These are phyloP conservation scores for Russula earlei DNA, from an alignment of 768 basidiomycete genomes.

Conservation along the genomic window DNA sequence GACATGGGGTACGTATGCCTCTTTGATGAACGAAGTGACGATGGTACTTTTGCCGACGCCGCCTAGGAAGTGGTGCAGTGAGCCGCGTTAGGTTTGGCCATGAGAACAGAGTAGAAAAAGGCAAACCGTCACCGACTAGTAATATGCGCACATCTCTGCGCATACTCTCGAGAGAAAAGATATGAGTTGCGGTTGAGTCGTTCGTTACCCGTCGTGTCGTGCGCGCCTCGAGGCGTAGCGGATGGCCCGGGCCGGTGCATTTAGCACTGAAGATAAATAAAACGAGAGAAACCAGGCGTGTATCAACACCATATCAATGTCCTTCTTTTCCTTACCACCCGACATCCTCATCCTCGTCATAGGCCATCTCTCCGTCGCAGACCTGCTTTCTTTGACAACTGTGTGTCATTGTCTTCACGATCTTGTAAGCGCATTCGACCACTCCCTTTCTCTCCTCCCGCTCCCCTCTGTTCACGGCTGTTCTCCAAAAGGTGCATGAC, in stretches of 20 bases:
- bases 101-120: not conserved
- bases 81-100: not conserved
- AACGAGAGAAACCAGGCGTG: no score
- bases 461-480: not conserved
- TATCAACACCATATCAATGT: not conserved
- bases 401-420: conserved; percentile 5
- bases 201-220: no score
- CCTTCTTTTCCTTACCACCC: conserved; percentile 9
- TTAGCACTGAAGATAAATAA: not conserved
- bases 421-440: conserved; percentile 10
- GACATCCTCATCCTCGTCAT: conserved; percentile 19
- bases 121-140: conserved; percentile 86
- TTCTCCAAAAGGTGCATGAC: conserved; percentile 13
- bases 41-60: conserved; percentile 98
- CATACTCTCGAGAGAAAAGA: conserved; percentile 36
- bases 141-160: conserved; percentile 90
- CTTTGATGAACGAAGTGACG: conserved; percentile 94
- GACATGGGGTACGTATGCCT: conserved; percentile 86
- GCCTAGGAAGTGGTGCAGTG: conserved; percentile 40
- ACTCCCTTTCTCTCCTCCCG: not conserved
- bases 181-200: not conserved
- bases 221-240: no score
- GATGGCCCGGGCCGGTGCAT: not conserved
- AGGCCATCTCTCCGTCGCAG: conserved; percentile 10
- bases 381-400: conserved; percentile 11